phyloP scores from a whole-genome alignment of 192 early-diverging fungal genomes.

The Coemansia sp. region DNA sequence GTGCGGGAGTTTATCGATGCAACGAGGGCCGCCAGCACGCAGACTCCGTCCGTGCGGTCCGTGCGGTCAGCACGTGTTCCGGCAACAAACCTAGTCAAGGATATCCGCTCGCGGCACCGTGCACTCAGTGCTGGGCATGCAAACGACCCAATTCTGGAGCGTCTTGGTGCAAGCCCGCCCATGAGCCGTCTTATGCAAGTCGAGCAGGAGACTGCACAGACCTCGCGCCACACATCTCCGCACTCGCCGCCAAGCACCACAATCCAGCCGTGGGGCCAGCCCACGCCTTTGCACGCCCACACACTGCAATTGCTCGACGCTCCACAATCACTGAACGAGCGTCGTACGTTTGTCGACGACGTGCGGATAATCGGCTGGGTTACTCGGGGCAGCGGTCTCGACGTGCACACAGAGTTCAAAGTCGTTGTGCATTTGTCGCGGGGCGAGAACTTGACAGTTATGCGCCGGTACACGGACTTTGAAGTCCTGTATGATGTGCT shows the following conservation, averaged over 20 bases:
- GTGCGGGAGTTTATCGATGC: slow-evolving; percentile 22
- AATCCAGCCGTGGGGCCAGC: slow-evolving; percentile 17
- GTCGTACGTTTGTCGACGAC: slow-evolving; percentile 37
- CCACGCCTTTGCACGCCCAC: slow-evolving; percentile 2
- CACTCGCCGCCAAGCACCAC: neutral
- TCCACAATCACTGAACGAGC: neutral
- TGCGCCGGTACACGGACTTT: slow-evolving; percentile 55
- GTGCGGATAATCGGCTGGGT: slow-evolving; percentile 53
- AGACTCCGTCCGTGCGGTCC: slow-evolving; percentile 20
- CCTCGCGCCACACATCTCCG: neutral
- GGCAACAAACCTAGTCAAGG: slow-evolving; percentile 15
- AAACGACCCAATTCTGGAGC: neutral
- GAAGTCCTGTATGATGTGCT: slow-evolving; percentile 39
- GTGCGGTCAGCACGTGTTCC: slow-evolving; percentile 10
- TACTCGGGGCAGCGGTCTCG: slow-evolving; percentile 43
- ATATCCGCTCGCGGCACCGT: slow-evolving; percentile 20
- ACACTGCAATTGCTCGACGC: slow-evolving; percentile 19
- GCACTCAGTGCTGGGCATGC: slow-evolving; percentile 3
- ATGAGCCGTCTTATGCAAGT: slow-evolving; percentile 44
- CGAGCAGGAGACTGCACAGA: slow-evolving; percentile 20
- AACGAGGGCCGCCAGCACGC: neutral
- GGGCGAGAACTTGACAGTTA: slow-evolving; percentile 41
- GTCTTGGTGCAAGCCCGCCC: neutral
- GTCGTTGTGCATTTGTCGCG: slow-evolving; percentile 34
- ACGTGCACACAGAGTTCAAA: slow-evolving; percentile 53